Conservation (phyloP, 2,329 filamentous ascomycete species). For the Penicillium capsulatum region DNA sequence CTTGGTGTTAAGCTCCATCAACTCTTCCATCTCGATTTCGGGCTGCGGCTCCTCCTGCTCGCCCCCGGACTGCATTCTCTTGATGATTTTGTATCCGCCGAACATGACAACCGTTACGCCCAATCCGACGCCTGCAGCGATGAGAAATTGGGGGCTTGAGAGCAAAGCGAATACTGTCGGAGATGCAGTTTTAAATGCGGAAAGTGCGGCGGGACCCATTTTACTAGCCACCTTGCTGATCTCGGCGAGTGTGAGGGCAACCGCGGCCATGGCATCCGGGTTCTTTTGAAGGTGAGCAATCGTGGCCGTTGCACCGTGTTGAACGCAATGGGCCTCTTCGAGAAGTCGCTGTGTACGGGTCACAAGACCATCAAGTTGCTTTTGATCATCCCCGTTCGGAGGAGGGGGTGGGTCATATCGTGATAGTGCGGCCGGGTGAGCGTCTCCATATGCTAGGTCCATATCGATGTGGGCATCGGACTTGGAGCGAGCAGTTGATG, state of each 20-base stretch:
- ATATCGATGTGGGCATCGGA: conserved; percentile 63
- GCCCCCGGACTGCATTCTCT: conserved; percentile 60
- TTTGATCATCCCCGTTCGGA: conserved; percentile 50
- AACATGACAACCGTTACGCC: conserved; percentile 95
- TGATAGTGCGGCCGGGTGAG: conserved; percentile 60
- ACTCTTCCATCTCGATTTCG: conserved; percentile 48
- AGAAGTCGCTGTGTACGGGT: conserved; percentile 70
- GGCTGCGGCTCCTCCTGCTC: conserved; percentile 19
- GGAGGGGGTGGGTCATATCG: conserved; percentile 41
- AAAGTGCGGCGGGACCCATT: conserved; percentile 75
- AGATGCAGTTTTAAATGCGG: conserved; percentile 71
- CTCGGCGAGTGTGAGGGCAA: conserved; percentile 87
- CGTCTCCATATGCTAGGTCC: conserved; percentile 83
- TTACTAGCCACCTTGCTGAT: conserved; percentile 77
- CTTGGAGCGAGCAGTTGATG: conserved; percentile 27
- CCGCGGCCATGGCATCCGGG: conserved; percentile 87
- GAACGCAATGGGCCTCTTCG: conserved; percentile 82
- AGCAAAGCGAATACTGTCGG: conserved; percentile 84
- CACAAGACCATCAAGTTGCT: conserved; percentile 62
- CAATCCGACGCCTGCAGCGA: conserved; percentile 81
- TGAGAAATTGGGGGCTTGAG: conserved; percentile 87
- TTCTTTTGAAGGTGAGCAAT: conserved; percentile 76
- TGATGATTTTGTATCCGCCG: conserved; percentile 95
- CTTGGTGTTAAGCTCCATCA: conserved; percentile 52
- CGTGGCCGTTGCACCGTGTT: conserved; percentile 75